Base-by-base conservation (phyloP, 2,329 filamentous ascomycete genomes). In the Botrytis tulipae region DNA sequence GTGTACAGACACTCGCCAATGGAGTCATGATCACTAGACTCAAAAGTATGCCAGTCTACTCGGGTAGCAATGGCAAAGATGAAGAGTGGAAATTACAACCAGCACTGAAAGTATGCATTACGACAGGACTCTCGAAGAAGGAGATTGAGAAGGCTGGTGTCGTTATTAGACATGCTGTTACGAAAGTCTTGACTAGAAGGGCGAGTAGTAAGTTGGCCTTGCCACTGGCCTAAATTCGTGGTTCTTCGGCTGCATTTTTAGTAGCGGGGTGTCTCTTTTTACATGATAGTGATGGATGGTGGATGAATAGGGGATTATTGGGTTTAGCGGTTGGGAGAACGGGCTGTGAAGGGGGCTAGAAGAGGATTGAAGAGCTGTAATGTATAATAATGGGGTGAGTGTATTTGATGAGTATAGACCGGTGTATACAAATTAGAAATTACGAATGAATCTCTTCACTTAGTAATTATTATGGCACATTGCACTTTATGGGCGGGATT, bases 101-200 rank as follows among this genome's bases (percentile, higher is more conserved):
- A 16, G 93, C 94, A 0, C 87, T 99, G 75, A 98, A 98, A 84
- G 89, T 98, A 20, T 98, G 95, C 81, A 86, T 98, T 71, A 97
- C 95, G 0, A 93, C 89, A 8, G 96, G 93, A 1, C 85, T 99
- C 75, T 92, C 93, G 37, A 97, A 93, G 86, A 98, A 97, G 85
- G 96, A 99, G 82, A 92, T 95, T 72, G 97, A 99, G 84, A 97
- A 97, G 85, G 94, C 96, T 0, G 96, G 95, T 22, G 90, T 91
- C 12, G 91, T 89, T 16, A 95, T 99, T 77, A 88, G 95, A 74
- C 95, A 98, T 83, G 95, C 96, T 22, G 93, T 98, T 77, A 97
- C 95, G 70, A 98, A 97, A 84, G 90, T 98, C 75, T 90, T 99
- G 87, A 89, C 88, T 32, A 85, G 88, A 75, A 91, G 90, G 82